Conservation (phyloP, 805 yeast species). For the Ogataea saltuana region DNA sequence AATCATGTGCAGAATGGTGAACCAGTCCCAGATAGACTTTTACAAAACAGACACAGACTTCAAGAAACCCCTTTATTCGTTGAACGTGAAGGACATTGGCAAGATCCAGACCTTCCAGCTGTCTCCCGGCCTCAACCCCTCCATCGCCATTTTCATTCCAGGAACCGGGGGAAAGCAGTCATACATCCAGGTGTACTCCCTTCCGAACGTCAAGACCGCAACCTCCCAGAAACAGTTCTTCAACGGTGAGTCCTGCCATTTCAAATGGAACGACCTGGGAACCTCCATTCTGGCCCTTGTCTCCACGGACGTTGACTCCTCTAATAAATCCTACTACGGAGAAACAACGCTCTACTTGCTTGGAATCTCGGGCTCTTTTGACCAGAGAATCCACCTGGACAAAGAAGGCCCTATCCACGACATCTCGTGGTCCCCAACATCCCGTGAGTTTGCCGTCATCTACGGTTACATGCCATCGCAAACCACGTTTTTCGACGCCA, state of each 20-base stretch:
- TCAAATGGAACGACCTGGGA: slow-evolving; percentile 93
- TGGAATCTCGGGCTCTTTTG: slow-evolving; percentile 91
- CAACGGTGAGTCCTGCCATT: slow-evolving; percentile 91
- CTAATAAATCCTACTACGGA: slow-evolving; percentile 94
- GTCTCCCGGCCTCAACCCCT: slow-evolving; percentile 87
- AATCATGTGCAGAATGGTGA: slow-evolving; percentile 55
- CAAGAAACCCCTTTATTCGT: slow-evolving; percentile 56
- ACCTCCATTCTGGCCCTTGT: slow-evolving; percentile 92
- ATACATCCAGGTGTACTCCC: slow-evolving; percentile 75
- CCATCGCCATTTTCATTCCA: slow-evolving; percentile 88
- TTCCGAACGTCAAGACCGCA: slow-evolving; percentile 74
- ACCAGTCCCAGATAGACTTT: slow-evolving; percentile 64
- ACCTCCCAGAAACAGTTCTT: slow-evolving; percentile 85
- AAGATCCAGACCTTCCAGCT: slow-evolving; percentile 52
- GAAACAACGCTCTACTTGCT: slow-evolving; percentile 89
- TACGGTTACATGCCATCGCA: slow-evolving; percentile 98
- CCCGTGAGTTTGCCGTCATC: slow-evolving; percentile 95
- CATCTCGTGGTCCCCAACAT: slow-evolving; percentile 94
- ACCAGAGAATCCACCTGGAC: slow-evolving; percentile 81
- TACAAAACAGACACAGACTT: slow-evolving; percentile 50
- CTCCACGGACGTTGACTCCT: slow-evolving; percentile 91
- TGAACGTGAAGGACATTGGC: slow-evolving; percentile 55
- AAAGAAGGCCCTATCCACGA: slow-evolving; percentile 98
- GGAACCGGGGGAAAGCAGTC: slow-evolving; percentile 90
- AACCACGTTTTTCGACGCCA: slow-evolving; percentile 89